phyloP scores from a whole-genome alignment of 2,329 filamentous ascomycete species.

The Fusarium lateritium region DNA sequence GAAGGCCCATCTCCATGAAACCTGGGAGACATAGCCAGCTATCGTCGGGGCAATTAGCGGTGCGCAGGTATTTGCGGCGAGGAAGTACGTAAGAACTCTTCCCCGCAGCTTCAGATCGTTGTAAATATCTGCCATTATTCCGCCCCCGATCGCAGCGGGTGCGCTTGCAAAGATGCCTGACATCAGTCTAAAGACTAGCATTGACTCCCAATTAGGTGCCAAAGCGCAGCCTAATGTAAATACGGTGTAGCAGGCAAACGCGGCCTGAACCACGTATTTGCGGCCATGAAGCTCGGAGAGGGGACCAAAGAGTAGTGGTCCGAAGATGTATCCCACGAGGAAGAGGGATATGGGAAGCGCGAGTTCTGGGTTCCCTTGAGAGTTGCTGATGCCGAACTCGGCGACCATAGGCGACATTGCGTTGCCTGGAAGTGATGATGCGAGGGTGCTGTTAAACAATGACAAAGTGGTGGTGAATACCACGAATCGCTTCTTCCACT shows the following conservation, averaged over 20 bases:
- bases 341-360: constrained; percentile 14
- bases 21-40: constrained; percentile 57
- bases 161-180: constrained; percentile 58
- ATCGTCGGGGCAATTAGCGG: constrained; percentile 60
- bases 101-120: constrained; percentile 51
- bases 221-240: constrained; percentile 60
- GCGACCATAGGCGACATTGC: constrained; percentile 4
- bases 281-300: constrained; percentile 60
- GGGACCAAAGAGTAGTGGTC: constrained; percentile 58
- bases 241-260: constrained; percentile 61
- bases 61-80: constrained; percentile 56
- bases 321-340: constrained; percentile 44
- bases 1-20: constrained; percentile 64
- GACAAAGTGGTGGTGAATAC: constrained; percentile 16
- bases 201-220: constrained; percentile 58
- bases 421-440: constrained; percentile 21
- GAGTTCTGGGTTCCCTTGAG: constrained; percentile 9
- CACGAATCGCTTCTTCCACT: constrained; percentile 20
- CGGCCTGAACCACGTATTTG: constrained; percentile 60
- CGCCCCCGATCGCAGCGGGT: constrained; percentile 60
- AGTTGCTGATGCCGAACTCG: constrained; percentile 10
- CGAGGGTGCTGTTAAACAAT: constrained; percentile 8
- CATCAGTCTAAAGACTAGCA: constrained; percentile 61
- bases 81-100: constrained; percentile 57
- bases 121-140: constrained; percentile 63